A percentile compares a stretch with the other conserved stretches of the same genome.
These are phyloP conservation scores for Penicillium coffeae DNA, from an alignment of 495 filamentous ascomycete genomes.

Conservation along the genomic window DNA sequence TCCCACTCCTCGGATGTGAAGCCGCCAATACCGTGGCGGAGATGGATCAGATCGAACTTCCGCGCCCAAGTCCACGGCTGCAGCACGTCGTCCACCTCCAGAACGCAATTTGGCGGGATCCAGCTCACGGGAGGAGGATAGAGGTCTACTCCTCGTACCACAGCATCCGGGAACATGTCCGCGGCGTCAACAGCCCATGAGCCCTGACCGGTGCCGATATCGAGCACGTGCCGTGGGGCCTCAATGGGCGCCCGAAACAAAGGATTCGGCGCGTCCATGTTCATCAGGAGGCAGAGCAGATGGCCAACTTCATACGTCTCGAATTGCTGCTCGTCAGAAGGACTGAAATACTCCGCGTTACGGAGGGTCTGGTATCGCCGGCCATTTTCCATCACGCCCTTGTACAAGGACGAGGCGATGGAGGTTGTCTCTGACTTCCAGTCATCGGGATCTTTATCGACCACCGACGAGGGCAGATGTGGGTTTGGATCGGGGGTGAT, in stretches of 20 bases:
- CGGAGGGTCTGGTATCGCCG: slow-evolving; percentile 8
- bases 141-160: slow-evolving; percentile 21
- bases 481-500: slow-evolving; percentile 8
- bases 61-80: slow-evolving; percentile 25
- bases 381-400: slow-evolving; percentile 6
- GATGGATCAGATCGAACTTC: slow-evolving; percentile 29
- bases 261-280: background rate
- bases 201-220: slow-evolving; percentile 9
- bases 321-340: slow-evolving; percentile 8
- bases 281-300: background rate
- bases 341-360: slow-evolving; percentile 5
- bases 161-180: slow-evolving; percentile 5
- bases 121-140: slow-evolving; percentile 20
- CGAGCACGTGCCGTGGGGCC: slow-evolving; percentile 4
- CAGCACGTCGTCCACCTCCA: slow-evolving; percentile 30
- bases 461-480: background rate
- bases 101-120: slow-evolving; percentile 33
- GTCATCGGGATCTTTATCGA: background rate
- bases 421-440: slow-evolving; percentile 7
- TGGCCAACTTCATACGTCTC: slow-evolving; percentile 7
- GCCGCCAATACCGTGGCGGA: slow-evolving; percentile 15
- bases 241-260: slow-evolving; percentile 1
- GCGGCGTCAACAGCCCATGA: slow-evolving; percentile 8
- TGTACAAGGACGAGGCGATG: slow-evolving; percentile 1
- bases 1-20: slow-evolving; percentile 23